These are phyloP conservation scores for Panicum virgatum DNA, from an alignment of 202 grass and related monocot species.

Conservation along the genomic window DNA sequence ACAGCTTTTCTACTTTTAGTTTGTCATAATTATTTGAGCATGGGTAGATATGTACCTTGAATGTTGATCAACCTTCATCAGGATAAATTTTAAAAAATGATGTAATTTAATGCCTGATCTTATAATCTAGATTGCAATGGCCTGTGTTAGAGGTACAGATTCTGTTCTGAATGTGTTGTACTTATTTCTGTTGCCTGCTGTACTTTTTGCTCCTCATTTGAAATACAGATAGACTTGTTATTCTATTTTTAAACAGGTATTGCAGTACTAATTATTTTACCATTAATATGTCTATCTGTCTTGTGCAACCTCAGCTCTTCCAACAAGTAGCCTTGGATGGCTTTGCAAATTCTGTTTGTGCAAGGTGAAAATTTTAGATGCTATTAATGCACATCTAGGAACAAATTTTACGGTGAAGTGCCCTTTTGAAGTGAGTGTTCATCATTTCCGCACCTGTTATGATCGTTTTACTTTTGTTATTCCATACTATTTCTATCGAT, in stretches of 20 bases:
- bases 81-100: not conserved
- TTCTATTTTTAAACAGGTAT: not conserved
- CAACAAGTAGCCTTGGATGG: slow-evolving; percentile 61
- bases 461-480: slow-evolving; percentile 12
- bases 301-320: slow-evolving; percentile 48
- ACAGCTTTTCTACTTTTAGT: not conserved
- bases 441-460: slow-evolving; percentile 23
- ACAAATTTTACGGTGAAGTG: slow-evolving; percentile 61
- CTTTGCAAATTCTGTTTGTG: slow-evolving; percentile 91
- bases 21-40: not conserved
- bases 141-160: no score
- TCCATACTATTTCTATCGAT: slow-evolving; percentile 14
- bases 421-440: slow-evolving; percentile 58
- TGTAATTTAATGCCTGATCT: not conserved
- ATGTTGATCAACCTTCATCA: not conserved
- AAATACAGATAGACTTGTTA: not conserved
- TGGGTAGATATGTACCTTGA: not conserved
- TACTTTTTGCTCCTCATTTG: slow-evolving; percentile 16
- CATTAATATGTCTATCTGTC: slow-evolving; percentile 32
- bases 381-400: slow-evolving; percentile 90
- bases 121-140: no score
- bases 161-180: not conserved
- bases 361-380: slow-evolving; percentile 82
- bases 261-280: slow-evolving; percentile 6
- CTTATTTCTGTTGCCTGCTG: not conserved